A percentile compares a stretch with the other conserved stretches of the same genome.
Evolutionary conservation across 345 rosid species (phyloP).

Genomic region (Murraya paniculata): DNA sequence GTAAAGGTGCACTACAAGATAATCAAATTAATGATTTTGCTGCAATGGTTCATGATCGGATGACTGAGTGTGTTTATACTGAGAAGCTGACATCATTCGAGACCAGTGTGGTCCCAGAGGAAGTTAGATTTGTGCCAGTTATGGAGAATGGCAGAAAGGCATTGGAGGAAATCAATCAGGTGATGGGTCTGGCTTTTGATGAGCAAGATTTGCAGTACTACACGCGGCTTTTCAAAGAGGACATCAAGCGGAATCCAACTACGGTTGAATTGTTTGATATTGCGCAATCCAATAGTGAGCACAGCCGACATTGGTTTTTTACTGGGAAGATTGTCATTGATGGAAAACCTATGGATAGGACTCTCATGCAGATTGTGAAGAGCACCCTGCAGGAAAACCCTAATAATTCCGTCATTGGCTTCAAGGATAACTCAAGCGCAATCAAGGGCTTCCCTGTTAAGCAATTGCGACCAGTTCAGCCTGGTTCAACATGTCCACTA

Average conservation of each 20-base stretch:
- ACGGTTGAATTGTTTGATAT: constrained; percentile 93
- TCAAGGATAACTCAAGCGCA: constrained; percentile 94
- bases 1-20: constrained; percentile 52
- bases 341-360: constrained; percentile 72
- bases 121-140: constrained; percentile 62
- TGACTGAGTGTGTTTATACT: constrained; percentile 79
- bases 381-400: constrained; percentile 80
- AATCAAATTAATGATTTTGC: constrained; percentile 61
- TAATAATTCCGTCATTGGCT: constrained; percentile 85
- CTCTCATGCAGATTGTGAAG: constrained; percentile 95
- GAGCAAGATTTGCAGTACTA: constrained; percentile 94
- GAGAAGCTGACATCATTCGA: constrained; percentile 62
- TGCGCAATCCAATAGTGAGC: constrained; percentile 95
- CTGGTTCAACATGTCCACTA: constrained; percentile 65
- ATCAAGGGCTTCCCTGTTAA: constrained; percentile 76
- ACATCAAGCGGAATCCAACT: constrained; percentile 73
- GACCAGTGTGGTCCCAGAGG: constrained; percentile 71
- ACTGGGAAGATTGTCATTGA: constrained; percentile 83
- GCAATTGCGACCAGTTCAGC: constrained; percentile 67
- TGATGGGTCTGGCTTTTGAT: constrained; percentile 95
- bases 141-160: constrained; percentile 88
- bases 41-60: constrained; percentile 81
- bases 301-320: constrained; percentile 94
- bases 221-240: constrained; percentile 67
- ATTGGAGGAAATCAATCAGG: constrained; percentile 80